Conservation (phyloP, 129 eudicot species). For the Ambrosia artemisiifolia region DNA sequence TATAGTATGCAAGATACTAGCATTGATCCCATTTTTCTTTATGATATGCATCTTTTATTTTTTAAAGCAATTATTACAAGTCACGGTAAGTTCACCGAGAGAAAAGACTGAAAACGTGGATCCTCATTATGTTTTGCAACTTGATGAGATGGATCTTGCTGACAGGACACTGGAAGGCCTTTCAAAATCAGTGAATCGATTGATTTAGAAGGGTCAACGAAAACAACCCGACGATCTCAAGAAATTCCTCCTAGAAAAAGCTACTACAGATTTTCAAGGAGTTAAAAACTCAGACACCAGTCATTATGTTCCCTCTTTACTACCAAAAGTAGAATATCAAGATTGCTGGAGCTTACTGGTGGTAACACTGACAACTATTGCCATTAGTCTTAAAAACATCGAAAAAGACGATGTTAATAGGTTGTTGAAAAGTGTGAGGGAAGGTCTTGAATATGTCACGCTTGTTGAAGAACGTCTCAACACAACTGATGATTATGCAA, state of each 20-base stretch:
- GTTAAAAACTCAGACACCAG: conserved; percentile 17
- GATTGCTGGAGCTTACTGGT: conserved; percentile 36
- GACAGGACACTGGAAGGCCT: neutral
- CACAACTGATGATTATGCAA: neutral
- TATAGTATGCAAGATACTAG: neutral
- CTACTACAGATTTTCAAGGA: conserved; percentile 15
- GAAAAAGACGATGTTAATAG: neutral
- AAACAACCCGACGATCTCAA: conserved; percentile 3
- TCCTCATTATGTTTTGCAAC: too few relatives aligned
- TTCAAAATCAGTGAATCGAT: neutral
- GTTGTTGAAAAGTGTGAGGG: conserved; percentile 4
- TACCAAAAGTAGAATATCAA: conserved; percentile 7
- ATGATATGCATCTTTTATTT: neutral
- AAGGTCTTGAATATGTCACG: conserved; percentile 9
- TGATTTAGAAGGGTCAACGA: neutral
- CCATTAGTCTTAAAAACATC: conserved; percentile 27
- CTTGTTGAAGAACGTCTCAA: conserved; percentile 19
- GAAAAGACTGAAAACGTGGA: too few relatives aligned
- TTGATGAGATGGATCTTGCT: conserved; percentile 8
- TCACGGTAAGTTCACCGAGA: too few relatives aligned
- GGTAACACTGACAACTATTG: conserved; percentile 38
- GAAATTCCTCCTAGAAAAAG: neutral
- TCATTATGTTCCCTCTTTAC: too few relatives aligned
- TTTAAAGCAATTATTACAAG: too few relatives aligned
- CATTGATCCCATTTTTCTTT: neutral